These are phyloP conservation scores for Pichia sporocuriosa DNA, from an alignment of 805 yeast genomes.

Conservation along the genomic window DNA sequence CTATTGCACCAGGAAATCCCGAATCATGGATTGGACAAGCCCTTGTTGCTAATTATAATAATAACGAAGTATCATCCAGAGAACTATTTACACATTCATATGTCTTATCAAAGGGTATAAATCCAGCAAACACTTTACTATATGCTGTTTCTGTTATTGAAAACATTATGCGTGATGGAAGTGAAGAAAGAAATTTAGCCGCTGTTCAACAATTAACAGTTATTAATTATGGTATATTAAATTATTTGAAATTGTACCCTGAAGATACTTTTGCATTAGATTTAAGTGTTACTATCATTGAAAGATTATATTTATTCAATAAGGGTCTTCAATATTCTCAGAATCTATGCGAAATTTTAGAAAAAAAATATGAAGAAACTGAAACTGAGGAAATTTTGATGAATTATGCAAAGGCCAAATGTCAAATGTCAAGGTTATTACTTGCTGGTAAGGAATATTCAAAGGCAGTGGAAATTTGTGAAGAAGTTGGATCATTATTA, in stretches of 20 bases:
- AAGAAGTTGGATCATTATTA: constrained; percentile 45
- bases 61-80: constrained; percentile 44
- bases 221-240: constrained; percentile 61
- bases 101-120: constrained; percentile 66
- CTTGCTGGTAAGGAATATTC: constrained; percentile 54
- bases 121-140: constrained; percentile 61
- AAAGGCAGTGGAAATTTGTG: constrained; percentile 55
- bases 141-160: constrained; percentile 57
- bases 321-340: constrained; percentile 44
- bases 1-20: constrained; percentile 70
- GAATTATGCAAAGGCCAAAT: constrained; percentile 51
- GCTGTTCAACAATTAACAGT: constrained; percentile 59
- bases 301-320: constrained; percentile 60
- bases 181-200: constrained; percentile 47
- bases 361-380: constrained; percentile 14
- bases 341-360: constrained; percentile 39
- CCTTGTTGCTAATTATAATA: constrained; percentile 44
- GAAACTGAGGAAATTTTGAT: constrained; percentile 29
- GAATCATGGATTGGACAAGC: constrained; percentile 88
- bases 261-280: constrained; percentile 50
- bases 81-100: constrained; percentile 71
- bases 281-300: constrained; percentile 51
- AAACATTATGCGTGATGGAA: constrained; percentile 33
- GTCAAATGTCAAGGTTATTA: constrained; percentile 66
- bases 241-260: constrained; percentile 57